phyloP scores from a whole-genome alignment of 2,329 filamentous ascomycete species.

The Paecilomyces variotii region DNA sequence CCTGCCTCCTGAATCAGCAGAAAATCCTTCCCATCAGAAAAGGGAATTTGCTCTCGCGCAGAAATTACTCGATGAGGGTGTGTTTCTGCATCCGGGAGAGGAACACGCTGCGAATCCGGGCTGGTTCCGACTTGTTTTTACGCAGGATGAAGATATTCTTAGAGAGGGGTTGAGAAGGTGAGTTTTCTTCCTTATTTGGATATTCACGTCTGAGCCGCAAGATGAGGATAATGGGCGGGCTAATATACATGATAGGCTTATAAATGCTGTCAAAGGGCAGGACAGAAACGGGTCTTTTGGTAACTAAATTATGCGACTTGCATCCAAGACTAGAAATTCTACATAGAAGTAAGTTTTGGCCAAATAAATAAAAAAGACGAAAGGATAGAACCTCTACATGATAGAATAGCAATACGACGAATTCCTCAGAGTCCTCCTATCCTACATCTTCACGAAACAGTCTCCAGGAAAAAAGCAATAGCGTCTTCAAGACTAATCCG shows the following conservation, averaged over 20 bases:
- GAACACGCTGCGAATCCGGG: slow-evolving; percentile 39
- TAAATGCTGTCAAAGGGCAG: too few relatives aligned
- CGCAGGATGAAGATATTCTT: slow-evolving; percentile 26
- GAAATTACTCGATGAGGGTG: slow-evolving; percentile 37
- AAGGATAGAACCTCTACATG: too few relatives aligned
- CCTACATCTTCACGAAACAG: background rate
- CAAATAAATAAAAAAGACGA: too few relatives aligned
- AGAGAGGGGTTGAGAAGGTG: slow-evolving; percentile 28
- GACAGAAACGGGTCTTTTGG: too few relatives aligned
- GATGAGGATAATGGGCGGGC: too few relatives aligned
- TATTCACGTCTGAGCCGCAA: background rate
- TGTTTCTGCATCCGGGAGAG: slow-evolving; percentile 45
- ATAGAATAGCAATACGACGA: too few relatives aligned
- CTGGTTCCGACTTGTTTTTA: slow-evolving; percentile 49
- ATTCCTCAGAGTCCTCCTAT: too few relatives aligned
- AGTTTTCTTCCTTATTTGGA: background rate
- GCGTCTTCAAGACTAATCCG: background rate
- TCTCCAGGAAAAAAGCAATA: background rate
- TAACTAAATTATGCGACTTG: too few relatives aligned
- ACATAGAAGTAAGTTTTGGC: too few relatives aligned
- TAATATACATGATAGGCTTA: too few relatives aligned
- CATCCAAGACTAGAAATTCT: too few relatives aligned
- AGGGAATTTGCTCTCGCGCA: slow-evolving; percentile 40
- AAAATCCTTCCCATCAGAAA: slow-evolving; percentile 15
- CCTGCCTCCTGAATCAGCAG: slow-evolving; percentile 18